These are phyloP conservation scores for Moelleriella libera DNA, from an alignment of 2,329 filamentous ascomycete species.

Conservation along the genomic window DNA sequence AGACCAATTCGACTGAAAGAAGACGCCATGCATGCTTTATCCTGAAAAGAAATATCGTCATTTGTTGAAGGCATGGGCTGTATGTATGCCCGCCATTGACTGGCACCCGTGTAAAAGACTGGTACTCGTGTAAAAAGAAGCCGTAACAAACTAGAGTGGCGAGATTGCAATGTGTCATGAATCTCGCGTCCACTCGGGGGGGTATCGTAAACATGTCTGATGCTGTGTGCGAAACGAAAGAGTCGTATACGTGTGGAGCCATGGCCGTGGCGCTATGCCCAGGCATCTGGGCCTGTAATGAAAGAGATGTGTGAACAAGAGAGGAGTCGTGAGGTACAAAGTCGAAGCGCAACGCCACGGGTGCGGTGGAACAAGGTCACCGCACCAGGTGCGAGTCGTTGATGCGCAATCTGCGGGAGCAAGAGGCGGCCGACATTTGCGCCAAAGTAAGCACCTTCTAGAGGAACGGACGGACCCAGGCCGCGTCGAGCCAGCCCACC, in stretches of 20 bases:
- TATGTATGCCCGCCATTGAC: too few relatives aligned
- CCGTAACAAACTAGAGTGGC: conserved; percentile 16
- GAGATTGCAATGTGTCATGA: conserved; percentile 15
- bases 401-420: not conserved
- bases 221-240: conserved; percentile 19
- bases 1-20: not conserved
- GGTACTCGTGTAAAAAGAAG: too few relatives aligned
- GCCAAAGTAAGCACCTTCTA: conserved; percentile 8
- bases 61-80: not conserved
- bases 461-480: conserved; percentile 24
- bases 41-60: conserved; percentile 1
- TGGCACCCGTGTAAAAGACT: too few relatives aligned
- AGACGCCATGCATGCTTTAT: conserved; percentile 5
- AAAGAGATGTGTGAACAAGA: not conserved
- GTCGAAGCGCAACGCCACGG: too few relatives aligned
- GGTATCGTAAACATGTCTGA: conserved; percentile 23
- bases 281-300: not conserved
- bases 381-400: not conserved
- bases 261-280: not conserved
- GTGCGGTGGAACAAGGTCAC: not conserved
- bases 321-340: too few relatives aligned
- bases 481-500: conserved; percentile 63
- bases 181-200: conserved; percentile 18
- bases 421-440: not conserved
- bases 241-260: not conserved